Percentiles rank a stretch among this genome's conserved stretches.
phyloP scores from a whole-genome alignment of 352 stramenopile species.

The Globisporangium ultimum region DNA sequence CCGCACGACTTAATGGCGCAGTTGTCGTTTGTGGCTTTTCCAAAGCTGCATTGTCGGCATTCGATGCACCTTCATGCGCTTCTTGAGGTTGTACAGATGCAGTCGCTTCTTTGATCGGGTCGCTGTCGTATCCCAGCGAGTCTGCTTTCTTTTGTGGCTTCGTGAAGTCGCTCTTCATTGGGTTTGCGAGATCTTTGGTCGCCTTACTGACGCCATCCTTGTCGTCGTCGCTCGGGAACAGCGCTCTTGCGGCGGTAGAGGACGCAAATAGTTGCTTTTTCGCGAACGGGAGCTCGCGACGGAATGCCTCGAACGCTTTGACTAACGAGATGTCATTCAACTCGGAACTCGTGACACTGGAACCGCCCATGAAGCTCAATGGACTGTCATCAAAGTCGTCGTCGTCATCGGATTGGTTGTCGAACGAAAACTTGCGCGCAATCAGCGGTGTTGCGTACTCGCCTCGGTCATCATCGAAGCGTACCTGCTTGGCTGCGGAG shows the following conservation, averaged over 20 bases:
- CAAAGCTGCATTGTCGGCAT: too few relatives aligned
- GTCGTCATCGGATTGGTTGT: constrained; percentile 48
- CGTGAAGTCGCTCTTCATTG: neutral
- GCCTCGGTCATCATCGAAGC: constrained; percentile 26
- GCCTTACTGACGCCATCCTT: neutral
- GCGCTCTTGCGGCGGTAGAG: constrained; percentile 4
- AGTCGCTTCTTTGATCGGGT: too few relatives aligned
- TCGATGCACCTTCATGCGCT: too few relatives aligned
- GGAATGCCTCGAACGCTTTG: constrained; percentile 44
- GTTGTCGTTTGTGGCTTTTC: too few relatives aligned
- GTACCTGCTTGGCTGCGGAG: constrained; percentile 47
- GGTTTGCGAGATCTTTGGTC: neutral
- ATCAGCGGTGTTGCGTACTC: constrained; percentile 60
- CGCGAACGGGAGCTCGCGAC: constrained; percentile 21
- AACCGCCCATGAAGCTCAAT: constrained; percentile 50
- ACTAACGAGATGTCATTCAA: constrained; percentile 58
- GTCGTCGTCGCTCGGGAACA: constrained; percentile 2
- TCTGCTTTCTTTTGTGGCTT: neutral
- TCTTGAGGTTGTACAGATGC: too few relatives aligned
- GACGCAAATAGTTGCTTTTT: too few relatives aligned
- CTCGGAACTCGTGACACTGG: constrained; percentile 46
- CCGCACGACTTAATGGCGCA: neutral
- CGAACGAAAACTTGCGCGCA: constrained; percentile 58
- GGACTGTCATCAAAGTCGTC: constrained; percentile 24
- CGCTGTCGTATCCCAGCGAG: too few relatives aligned